Conservation (phyloP, 2,329 filamentous ascomycete species). For the Talaromyces sp. region DNA sequence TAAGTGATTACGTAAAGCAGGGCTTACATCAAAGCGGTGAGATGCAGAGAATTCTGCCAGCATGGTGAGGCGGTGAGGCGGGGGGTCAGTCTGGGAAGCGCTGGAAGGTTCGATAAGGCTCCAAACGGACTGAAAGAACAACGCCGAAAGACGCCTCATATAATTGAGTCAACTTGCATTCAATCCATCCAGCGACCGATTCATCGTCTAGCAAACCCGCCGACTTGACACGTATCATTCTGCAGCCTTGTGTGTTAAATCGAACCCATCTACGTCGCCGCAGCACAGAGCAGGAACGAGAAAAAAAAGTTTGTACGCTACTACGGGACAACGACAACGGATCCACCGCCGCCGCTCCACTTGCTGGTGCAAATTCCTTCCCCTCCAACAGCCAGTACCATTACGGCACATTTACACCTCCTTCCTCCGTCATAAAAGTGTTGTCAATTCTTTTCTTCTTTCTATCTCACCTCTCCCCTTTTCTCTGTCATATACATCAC, state of each 20-base stretch:
- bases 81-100: slow-evolving; percentile 27
- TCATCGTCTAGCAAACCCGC: neutral
- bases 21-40: neutral
- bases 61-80: slow-evolving; percentile 13
- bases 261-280: slow-evolving; percentile 11
- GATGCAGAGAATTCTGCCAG: slow-evolving; percentile 13
- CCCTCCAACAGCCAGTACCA: slow-evolving; percentile 20
- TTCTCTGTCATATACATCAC: slow-evolving; percentile 19
- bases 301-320: slow-evolving; percentile 7
- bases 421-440: slow-evolving; percentile 6
- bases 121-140: neutral
- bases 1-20: neutral
- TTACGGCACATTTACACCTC: neutral
- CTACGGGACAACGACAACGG: slow-evolving; percentile 20
- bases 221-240: slow-evolving; percentile 1
- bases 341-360: slow-evolving; percentile 33
- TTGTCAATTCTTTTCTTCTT: neutral
- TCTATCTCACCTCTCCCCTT: slow-evolving; percentile 14
- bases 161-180: slow-evolving; percentile 1
- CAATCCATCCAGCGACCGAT: neutral
- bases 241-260: neutral
- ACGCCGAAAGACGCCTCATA: neutral
- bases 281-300: slow-evolving; percentile 20
- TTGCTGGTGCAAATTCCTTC: slow-evolving; percentile 38
- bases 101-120: slow-evolving; percentile 41